These are phyloP conservation scores for Globisporangium megalacanthum DNA, from an alignment of 352 stramenopile species.

Conservation along the genomic window DNA sequence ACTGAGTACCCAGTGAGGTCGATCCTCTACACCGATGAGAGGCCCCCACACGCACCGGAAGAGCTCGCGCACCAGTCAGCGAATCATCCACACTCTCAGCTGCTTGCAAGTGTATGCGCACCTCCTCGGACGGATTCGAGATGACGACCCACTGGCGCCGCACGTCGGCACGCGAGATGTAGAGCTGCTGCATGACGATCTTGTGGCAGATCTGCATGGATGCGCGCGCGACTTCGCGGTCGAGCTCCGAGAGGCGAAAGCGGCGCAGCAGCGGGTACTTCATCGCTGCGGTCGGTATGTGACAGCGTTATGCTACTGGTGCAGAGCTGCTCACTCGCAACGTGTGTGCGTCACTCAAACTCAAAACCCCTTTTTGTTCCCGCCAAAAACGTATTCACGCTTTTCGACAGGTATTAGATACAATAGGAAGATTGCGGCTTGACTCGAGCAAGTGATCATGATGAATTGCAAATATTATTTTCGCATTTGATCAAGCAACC, in stretches of 20 bases:
- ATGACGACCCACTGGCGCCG: constrained; percentile 80
- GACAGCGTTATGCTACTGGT: background rate
- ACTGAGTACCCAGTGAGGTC: constrained; percentile 70
- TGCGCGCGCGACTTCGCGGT: constrained; percentile 62
- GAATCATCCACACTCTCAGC: no score
- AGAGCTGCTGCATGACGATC: constrained; percentile 84
- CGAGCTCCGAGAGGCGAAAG: constrained; percentile 50
- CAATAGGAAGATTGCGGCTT: background rate
- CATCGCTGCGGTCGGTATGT: constrained; percentile 22
- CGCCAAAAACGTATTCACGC: constrained; percentile 3
- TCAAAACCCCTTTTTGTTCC: constrained; percentile 1
- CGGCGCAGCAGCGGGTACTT: constrained; percentile 57
- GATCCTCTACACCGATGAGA: constrained; percentile 20
- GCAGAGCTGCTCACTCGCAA: background rate
- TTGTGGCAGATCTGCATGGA: constrained; percentile 84
- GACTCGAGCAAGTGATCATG: background rate
- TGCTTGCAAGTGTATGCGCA: constrained; percentile 1
- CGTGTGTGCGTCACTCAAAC: background rate
- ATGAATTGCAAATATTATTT: background rate
- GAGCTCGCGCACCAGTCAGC: background rate
- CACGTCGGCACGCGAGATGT: constrained; percentile 66
- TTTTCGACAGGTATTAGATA: background rate
- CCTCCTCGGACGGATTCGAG: constrained; percentile 68
- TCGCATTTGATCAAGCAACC: background rate
- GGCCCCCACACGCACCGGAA: background rate